These are phyloP conservation scores for Melaleuca quinquenervia DNA, from an alignment of 345 rosid genomes.

Conservation along the genomic window DNA sequence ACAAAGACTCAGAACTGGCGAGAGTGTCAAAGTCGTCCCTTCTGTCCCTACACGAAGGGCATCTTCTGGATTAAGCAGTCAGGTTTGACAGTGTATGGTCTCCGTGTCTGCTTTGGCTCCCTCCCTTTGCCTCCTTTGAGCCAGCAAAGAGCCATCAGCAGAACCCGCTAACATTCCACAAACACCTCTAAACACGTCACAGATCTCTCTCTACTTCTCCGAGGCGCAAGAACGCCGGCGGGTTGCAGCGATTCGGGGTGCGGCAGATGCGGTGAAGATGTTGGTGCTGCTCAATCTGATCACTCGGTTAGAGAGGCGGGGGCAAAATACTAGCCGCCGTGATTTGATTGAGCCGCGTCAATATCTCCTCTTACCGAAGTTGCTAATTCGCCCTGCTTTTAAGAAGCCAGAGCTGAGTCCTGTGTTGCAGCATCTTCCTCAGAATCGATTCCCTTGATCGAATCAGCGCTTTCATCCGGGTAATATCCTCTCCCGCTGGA, in stretches of 20 bases:
- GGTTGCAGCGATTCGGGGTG: background rate
- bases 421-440: background rate
- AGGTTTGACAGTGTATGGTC: background rate
- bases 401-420: background rate
- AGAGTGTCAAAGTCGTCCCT: background rate
- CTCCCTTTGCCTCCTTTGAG: background rate
- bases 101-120: background rate
- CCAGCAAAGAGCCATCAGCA: background rate
- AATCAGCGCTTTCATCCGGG: background rate
- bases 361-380: constrained; percentile 1
- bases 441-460: background rate
- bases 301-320: background rate
- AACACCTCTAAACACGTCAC: background rate
- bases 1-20: background rate
- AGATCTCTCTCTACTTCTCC: background rate
- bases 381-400: background rate
- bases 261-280: background rate
- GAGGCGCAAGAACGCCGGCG: background rate
- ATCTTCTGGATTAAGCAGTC: background rate
- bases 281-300: background rate
- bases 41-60: background rate
- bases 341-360: constrained; percentile 15
- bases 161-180: background rate
- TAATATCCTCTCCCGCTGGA: background rate
- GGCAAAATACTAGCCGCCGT: background rate